A percentile compares a stretch with the other conserved stretches of the same genome.
Evolutionary conservation across 2,329 filamentous ascomycete genomes (phyloP).

Genomic region (Colletotrichum gloeosporioides): DNA sequence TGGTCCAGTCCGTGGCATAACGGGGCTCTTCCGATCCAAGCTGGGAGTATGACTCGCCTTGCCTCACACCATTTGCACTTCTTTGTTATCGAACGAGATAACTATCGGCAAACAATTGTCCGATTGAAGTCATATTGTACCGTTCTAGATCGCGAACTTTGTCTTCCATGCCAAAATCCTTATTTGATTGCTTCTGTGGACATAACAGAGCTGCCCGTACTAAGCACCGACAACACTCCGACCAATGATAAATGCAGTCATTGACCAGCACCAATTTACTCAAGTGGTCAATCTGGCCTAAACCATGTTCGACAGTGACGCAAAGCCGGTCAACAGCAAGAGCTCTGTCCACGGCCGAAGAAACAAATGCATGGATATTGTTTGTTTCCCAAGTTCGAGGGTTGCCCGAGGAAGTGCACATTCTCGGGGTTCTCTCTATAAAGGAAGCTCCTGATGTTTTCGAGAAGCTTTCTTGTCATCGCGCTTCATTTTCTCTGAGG

Average conservation of each 20-base stretch:
- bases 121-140: not conserved
- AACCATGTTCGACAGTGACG: accelerated
- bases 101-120: not conserved
- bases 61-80: not conserved
- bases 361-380: not conserved
- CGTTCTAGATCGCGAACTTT: not conserved
- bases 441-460: not conserved
- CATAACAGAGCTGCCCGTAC: not conserved
- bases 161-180: not conserved
- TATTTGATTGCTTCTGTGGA: not conserved
- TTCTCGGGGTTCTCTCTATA: too few species aligned
- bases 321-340: not conserved
- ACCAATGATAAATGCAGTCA: not conserved
- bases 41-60: not conserved
- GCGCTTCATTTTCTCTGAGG: not conserved
- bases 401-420: not conserved
- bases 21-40: not conserved
- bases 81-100: not conserved
- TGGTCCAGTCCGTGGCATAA: not conserved
- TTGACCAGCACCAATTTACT: not conserved
- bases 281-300: not conserved
- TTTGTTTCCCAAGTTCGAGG: not conserved
- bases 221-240: not conserved
- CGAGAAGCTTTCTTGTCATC: not conserved
- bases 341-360: not conserved